phyloP scores from a whole-genome alignment of 495 filamentous ascomycete species.

The Aspergillus leporis region DNA sequence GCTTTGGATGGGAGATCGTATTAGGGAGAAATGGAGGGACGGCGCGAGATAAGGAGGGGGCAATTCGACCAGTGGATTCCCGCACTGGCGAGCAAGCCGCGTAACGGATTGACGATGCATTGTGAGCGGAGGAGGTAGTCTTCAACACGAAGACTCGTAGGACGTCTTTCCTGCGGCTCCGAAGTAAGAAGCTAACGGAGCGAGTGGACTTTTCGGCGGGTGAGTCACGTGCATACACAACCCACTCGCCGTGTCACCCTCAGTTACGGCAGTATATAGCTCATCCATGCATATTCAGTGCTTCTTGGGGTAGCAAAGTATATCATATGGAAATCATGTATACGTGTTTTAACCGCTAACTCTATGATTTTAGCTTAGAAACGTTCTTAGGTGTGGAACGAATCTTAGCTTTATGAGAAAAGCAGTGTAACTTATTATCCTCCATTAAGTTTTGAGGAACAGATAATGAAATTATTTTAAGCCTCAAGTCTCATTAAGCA shows the following conservation, averaged over 20 bases:
- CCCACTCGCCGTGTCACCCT: neutral
- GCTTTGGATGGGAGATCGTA: conserved; percentile 32
- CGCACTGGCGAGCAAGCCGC: conserved; percentile 37
- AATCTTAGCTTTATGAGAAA: neutral
- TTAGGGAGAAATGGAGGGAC: conserved; percentile 42
- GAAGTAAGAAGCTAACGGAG: conserved; percentile 15
- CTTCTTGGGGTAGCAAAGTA: neutral
- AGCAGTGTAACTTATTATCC: neutral
- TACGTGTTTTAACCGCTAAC: neutral
- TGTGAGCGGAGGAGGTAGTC: conserved; percentile 18
- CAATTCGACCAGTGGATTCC: conserved; percentile 36
- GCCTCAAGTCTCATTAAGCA: neutral
- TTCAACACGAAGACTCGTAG: conserved; percentile 16
- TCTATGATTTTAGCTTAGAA: neutral
- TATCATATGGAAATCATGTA: neutral
- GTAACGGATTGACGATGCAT: conserved; percentile 44
- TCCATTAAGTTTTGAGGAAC: neutral
- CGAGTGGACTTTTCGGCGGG: conserved; percentile 21
- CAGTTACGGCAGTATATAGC: neutral
- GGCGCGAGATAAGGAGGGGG: conserved; percentile 48
- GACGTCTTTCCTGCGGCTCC: conserved; percentile 17
- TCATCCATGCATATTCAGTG: neutral
- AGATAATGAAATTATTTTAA: neutral
- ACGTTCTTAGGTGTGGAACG: neutral
- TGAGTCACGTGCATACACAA: conserved; percentile 20